phyloP scores from a whole-genome alignment of 805 yeast genomes.

The Blastobotrys chiropterorum region DNA sequence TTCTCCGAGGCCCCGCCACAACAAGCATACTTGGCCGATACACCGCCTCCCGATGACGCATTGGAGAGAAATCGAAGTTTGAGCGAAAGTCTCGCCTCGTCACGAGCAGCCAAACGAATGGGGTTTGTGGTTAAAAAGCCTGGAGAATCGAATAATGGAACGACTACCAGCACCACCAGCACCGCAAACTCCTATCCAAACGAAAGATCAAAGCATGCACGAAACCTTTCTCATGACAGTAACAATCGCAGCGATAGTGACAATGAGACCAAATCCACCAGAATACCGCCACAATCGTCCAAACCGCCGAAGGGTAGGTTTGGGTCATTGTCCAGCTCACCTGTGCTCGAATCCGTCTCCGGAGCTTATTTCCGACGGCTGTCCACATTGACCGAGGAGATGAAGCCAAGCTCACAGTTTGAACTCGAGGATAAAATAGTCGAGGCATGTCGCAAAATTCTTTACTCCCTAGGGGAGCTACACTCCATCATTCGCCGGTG shows the following conservation, averaged over 20 bases:
- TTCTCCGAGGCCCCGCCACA: too few relatives aligned
- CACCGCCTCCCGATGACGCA: too few relatives aligned
- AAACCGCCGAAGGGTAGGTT: constrained; percentile 2
- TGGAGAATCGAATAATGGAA: not conserved
- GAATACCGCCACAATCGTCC: not conserved
- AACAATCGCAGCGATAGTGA: constrained; percentile 6
- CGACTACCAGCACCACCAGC: not conserved
- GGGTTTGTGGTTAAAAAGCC: constrained; percentile 54
- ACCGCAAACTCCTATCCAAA: not conserved
- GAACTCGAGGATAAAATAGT: constrained; percentile 24
- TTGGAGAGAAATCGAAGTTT: constrained; percentile 30
- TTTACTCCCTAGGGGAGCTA: constrained; percentile 59
- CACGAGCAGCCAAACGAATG: constrained; percentile 71
- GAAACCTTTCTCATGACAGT: not conserved
- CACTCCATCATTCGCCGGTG: constrained; percentile 31
- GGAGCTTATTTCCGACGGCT: constrained; percentile 57
- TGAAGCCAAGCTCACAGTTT: constrained; percentile 20
- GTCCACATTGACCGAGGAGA: constrained; percentile 54
- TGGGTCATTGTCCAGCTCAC: constrained; percentile 11
- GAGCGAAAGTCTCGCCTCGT: constrained; percentile 41
- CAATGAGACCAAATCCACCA: not conserved
- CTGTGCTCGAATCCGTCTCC: constrained; percentile 14
- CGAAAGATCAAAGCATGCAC: constrained; percentile 7
- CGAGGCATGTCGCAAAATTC: constrained; percentile 51
- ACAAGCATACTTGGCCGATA: too few relatives aligned